A percentile compares a stretch with the other conserved stretches of the same genome.
Evolutionary conservation across 2,329 filamentous ascomycete species (phyloP).

Genomic region (Colletotrichum orchidophilum): DNA sequence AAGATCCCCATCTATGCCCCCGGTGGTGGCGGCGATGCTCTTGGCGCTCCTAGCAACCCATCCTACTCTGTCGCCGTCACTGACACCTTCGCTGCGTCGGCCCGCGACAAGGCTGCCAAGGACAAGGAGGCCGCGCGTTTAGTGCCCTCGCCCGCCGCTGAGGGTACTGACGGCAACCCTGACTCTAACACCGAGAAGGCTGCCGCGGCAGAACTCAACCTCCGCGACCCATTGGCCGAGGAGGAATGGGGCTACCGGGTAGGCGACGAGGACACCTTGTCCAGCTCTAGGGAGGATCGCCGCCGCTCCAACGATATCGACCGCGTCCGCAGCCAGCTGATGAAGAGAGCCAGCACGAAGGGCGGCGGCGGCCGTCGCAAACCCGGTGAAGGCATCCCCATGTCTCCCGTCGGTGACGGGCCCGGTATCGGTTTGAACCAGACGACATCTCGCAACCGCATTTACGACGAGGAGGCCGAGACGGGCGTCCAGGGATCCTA

Average conservation of each 20-base stretch:
- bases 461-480: conserved; percentile 56
- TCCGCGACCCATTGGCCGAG: conserved; percentile 44
- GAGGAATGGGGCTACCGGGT: conserved; percentile 50
- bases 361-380: conserved; percentile 59
- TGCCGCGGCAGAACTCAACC: conserved; percentile 57
- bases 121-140: conserved; percentile 73
- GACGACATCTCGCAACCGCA: conserved; percentile 44
- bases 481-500: conserved; percentile 42
- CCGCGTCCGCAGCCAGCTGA: conserved; percentile 46
- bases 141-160: conserved; percentile 56
- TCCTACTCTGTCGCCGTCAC: conserved; percentile 81
- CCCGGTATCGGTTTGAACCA: conserved; percentile 39
- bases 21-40: conserved; percentile 72
- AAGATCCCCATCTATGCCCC: conserved; percentile 88
- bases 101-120: conserved; percentile 67
- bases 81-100: conserved; percentile 70
- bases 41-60: conserved; percentile 78
- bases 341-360: conserved; percentile 53
- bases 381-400: conserved; percentile 56
- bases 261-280: conserved; percentile 47
- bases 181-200: conserved; percentile 49
- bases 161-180: conserved; percentile 34
- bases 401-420: conserved; percentile 41
- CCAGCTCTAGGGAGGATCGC: conserved; percentile 43
- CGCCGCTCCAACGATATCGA: conserved; percentile 50